These are phyloP conservation scores for Cephalotrichum gorgonifer DNA, from an alignment of 2,329 filamentous ascomycete species.

Conservation along the genomic window DNA sequence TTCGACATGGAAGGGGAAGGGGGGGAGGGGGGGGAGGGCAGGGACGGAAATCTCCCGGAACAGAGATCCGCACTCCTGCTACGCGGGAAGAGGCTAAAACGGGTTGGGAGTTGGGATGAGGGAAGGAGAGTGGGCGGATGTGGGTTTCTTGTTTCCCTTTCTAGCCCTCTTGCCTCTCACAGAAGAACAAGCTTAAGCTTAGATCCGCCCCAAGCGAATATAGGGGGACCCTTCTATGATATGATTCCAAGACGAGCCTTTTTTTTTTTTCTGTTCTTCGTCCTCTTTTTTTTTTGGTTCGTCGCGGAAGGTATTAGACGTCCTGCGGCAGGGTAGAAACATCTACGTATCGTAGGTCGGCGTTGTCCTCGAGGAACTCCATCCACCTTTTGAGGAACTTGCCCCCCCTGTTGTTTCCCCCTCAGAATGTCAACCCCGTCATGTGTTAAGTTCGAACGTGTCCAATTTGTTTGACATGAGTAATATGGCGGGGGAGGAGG, in stretches of 20 bases:
- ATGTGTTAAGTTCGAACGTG: neutral
- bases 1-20: no score
- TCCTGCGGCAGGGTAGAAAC: slow-evolving; percentile 25
- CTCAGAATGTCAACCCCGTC: neutral
- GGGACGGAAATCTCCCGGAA: neutral
- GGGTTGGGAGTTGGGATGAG: no score
- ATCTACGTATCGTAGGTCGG: slow-evolving; percentile 83
- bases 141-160: no score
- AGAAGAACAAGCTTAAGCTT: neutral
- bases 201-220: neutral
- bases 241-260: neutral
- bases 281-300: no score
- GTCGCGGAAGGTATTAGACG: neutral
- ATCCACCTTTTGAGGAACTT: slow-evolving; percentile 85
- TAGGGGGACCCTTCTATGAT: neutral
- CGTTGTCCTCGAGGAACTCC: slow-evolving; percentile 78
- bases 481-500: neutral
- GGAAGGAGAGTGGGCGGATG: no score
- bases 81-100: neutral
- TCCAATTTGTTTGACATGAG: neutral
- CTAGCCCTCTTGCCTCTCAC: neutral
- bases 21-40: no score
- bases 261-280: no score
- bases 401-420: slow-evolving; percentile 52
- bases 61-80: neutral